Base-by-base conservation (phyloP, 192 early-diverging fungal species). In the Backusella australiensis region DNA sequence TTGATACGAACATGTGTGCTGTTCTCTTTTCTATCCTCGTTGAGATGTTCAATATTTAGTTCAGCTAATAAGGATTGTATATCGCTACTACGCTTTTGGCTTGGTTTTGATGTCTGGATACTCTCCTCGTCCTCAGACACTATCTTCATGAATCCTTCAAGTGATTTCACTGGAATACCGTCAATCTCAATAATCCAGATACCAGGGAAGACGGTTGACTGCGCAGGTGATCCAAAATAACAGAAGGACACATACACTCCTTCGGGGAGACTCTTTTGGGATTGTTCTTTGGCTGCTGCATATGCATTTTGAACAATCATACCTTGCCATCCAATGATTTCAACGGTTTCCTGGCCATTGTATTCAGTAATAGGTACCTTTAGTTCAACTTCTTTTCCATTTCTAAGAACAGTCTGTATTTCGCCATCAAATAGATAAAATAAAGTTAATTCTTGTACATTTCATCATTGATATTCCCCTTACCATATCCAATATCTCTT, bases 311-410 rank as follows among this genome's bases (percentile, higher is more conserved):
- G 92, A 67, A 96, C 84, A 14, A 90, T 72, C 4, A 92, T 93
- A 8, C 96, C 96, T 11, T 93, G 91, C 96, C 96, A 98, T 29
- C 89, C 83, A 36, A 98, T 83, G 6, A 96, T 82, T 42, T 91
- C 88, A 19, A 83, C 85, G 1, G 89, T 93, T 26, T 86, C 90
- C 41, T 85, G 80, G 5, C 86, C 86, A 49, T 82, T 67, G 74
- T 79, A 80, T 8, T 84, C 83, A 3, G 86, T 88, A 0, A 92
- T 92, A 26, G 90, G 89, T 0, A 96, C 93, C 8, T 68, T 73
- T 32, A 98, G 34, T 0, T 76, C 80, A 63, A 92, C 65, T 77
- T 92, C 94, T 72, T 88, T 56, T 71, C 91, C 92, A 67, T 93
- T 87, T 35, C 96, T 89, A 71, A 98, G 75, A 23, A 95, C 76